phyloP scores from a whole-genome alignment of 768 basidiomycete genomes.

The Tricholoma sp. region DNA sequence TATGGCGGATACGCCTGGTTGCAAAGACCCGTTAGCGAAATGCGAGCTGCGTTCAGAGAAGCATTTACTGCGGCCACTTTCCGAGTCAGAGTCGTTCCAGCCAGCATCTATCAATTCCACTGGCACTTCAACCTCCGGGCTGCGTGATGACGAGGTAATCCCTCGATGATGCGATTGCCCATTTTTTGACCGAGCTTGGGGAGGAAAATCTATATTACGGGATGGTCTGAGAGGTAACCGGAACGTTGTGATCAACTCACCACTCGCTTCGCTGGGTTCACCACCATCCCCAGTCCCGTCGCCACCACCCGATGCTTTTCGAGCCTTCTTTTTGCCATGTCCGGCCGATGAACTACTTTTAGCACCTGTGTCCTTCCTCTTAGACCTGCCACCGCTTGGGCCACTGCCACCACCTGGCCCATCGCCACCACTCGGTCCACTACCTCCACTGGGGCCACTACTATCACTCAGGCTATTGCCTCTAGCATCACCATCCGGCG shows the following conservation, averaged over 20 bases:
- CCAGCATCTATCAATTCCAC: background rate
- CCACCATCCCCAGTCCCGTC: background rate
- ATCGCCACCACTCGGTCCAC: no score
- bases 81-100: background rate
- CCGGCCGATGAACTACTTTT: background rate
- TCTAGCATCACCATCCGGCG: background rate
- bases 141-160: background rate
- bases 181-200: background rate
- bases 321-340: background rate
- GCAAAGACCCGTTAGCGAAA: no score
- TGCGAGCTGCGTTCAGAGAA: no score
- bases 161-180: background rate
- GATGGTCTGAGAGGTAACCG: background rate
- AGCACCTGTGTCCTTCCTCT: no score
- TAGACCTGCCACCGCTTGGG: no score
- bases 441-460: background rate
- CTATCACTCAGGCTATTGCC: background rate
- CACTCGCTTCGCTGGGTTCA: no score
- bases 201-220: background rate
- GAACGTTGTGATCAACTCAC: background rate
- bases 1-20: no score
- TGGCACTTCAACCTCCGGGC: background rate
- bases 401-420: no score
- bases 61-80: background rate
- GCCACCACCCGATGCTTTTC: background rate